Base-by-base conservation (phyloP, 148 eudicot genomes). In the Suaeda aralocaspica region DNA sequence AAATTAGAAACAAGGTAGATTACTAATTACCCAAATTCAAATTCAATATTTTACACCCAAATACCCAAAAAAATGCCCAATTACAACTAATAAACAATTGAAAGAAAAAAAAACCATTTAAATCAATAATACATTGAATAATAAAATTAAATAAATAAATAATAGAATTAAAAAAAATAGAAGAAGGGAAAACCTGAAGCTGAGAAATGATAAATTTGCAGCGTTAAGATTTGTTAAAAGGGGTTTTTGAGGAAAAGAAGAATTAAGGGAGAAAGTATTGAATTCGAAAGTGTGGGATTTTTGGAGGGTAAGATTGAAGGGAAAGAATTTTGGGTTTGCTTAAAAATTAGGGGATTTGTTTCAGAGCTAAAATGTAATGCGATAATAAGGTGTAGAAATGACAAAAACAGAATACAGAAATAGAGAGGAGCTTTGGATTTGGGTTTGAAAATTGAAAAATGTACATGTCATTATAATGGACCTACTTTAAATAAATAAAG, bases 141-240 rank as follows among this genome's bases (percentile, higher is more conserved):
- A 22, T 4, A 41, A 34, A 12, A 63, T 1, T 19, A 25, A 39
- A 41, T 33, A 2, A 21, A 67, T 8, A 30, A 15, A 24, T 31
- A 33, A 9, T 2, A 28, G 15, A 46, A 26, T 45, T 19, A 28
- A 33, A 6, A 46, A 9, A 50, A 30, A 31, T 46, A 42, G 16
- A 15, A 1, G 9, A 45, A 5, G 66, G 9, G 66, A 46, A 10
- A 30, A 72, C 75, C 75, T 72, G 75, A 49, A 62, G 67, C 18
- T 15, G 10, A 56, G 63, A 55, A 18, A 49, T 1, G 53, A 49
- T n/a, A 19, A n/a, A n/a, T n/a, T 19, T 49, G 53, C 53, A 49
- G 69, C 6, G 50, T 24, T 30, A 25, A 68, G 24, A 1, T 28
- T 49, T 49, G 58, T 15, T 10, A 4, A 57, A 2, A 0, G 9